Conservation (phyloP, 2,329 filamentous ascomycete genomes). For the Dothidotthia symphoricarpi region DNA sequence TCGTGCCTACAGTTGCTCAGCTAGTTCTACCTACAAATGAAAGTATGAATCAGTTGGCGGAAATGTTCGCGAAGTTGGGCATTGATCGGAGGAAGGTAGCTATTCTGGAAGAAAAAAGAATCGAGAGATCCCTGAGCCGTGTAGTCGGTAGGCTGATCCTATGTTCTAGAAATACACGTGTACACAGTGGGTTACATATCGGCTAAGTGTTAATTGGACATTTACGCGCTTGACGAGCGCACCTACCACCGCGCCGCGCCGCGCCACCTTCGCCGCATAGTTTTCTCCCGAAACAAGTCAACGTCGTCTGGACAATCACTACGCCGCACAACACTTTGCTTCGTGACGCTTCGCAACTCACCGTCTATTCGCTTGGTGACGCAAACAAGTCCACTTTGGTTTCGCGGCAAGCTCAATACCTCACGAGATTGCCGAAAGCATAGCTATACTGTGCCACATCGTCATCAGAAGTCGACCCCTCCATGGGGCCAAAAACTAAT, state of each 20-base stretch:
- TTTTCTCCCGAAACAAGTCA: too few species aligned
- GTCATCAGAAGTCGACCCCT: conserved; percentile 20
- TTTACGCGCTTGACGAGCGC: conserved; percentile 22
- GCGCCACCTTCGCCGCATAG: conserved; percentile 9
- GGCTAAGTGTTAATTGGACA: conserved; percentile 8
- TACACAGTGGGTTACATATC: conserved; percentile 7
- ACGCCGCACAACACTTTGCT: conserved; percentile 10
- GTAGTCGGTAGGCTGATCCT: background rate
- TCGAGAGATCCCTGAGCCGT: conserved; percentile 1
- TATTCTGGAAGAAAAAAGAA: background rate
- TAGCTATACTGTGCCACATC: conserved; percentile 27
- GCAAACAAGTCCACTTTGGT: too few species aligned
- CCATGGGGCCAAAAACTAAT: conserved; percentile 28
- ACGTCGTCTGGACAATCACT: conserved; percentile 2
- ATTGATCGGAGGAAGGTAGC: too few species aligned
- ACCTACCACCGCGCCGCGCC: conserved; percentile 3
- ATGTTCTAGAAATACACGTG: background rate
- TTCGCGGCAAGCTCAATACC: too few species aligned
- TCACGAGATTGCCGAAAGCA: conserved; percentile 26
- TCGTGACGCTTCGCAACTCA: background rate
- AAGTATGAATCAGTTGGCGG: too few species aligned
- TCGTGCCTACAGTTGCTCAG: too few species aligned
- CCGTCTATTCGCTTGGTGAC: background rate
- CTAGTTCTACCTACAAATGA: too few species aligned
- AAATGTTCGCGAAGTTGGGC: too few species aligned